Conservation (phyloP, 2,329 filamentous ascomycete genomes). For the Eurotiales sp. region DNA sequence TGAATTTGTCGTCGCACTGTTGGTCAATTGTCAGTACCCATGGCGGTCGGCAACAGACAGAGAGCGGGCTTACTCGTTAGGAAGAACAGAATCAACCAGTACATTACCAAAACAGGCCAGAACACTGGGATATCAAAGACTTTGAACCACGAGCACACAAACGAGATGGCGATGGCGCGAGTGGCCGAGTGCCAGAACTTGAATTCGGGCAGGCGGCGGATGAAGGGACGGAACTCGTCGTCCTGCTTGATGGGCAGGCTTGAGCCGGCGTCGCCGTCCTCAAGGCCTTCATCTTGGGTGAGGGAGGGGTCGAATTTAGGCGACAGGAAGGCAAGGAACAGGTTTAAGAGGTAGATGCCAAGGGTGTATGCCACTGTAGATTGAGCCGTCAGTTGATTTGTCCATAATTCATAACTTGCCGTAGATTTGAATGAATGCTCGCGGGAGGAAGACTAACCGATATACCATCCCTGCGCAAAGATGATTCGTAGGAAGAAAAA, state of each 20-base stretch:
- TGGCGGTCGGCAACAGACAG: not conserved
- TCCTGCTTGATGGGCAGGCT: conserved; percentile 86
- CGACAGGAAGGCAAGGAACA: conserved; percentile 97
- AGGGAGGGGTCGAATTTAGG: conserved; percentile 98
- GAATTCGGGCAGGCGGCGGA: conserved; percentile 93
- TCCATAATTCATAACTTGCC: not conserved
- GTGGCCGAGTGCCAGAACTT: conserved; percentile 99
- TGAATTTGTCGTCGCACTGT: conserved; percentile 98
- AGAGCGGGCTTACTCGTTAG: conserved; percentile 72
- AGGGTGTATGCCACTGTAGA: conserved; percentile 85
- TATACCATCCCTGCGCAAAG: conserved; percentile 96
- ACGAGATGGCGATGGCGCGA: conserved; percentile 75
- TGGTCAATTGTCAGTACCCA: not conserved
- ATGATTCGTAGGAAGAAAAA: conserved; percentile 88
- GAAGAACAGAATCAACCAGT: conserved; percentile 96
- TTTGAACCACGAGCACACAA: conserved; percentile 86
- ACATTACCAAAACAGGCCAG: conserved; percentile 97
- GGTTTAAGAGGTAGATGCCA: conserved; percentile 96
- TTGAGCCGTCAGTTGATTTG: conserved; percentile 1
- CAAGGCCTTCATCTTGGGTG: conserved; percentile 92
- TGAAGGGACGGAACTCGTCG: conserved; percentile 97
- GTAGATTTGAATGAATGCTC: not conserved
- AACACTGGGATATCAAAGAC: conserved; percentile 97
- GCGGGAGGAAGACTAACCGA: conserved; percentile 58
- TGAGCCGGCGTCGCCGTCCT: conserved; percentile 72